Conservation (phyloP, 208 protist genomes). For the Trypanosoma grayi region DNA sequence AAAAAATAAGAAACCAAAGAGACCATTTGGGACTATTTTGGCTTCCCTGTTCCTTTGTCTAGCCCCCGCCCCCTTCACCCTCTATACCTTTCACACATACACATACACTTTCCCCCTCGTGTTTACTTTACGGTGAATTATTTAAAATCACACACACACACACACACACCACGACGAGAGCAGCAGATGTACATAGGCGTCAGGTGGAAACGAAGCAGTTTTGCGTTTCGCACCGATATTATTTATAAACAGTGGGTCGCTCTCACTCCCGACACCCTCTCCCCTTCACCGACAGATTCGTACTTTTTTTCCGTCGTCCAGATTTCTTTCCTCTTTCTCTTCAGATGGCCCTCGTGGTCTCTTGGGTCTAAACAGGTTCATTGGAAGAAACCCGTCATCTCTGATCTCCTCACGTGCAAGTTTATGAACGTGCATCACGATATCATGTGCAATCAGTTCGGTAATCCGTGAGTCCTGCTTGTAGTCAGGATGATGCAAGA, state of each 20-base stretch:
- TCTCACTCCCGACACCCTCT: not conserved
- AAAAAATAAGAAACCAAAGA: not conserved
- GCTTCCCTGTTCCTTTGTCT: not conserved
- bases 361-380: slow-evolving; percentile 39
- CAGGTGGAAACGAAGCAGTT: no score
- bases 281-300: not conserved
- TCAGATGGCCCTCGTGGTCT: slow-evolving; percentile 24
- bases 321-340: not conserved
- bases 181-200: slow-evolving; percentile 16
- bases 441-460: slow-evolving; percentile 88
- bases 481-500: slow-evolving; percentile 93
- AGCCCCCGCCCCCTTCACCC: no score
- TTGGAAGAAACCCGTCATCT: slow-evolving; percentile 62
- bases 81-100: no score
- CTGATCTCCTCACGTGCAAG: slow-evolving; percentile 38
- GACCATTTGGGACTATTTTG: not conserved
- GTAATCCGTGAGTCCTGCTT: slow-evolving; percentile 94
- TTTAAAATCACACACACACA: slow-evolving; percentile 1
- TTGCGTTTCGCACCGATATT: no score
- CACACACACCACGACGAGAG: not conserved
- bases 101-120: no score
- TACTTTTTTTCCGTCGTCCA: not conserved
- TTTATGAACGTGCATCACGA: slow-evolving; percentile 65
- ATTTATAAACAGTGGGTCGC: no score
- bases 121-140: no score